Base-by-base conservation (phyloP, 768 basidiomycete genomes). In the Obba rivulosa region DNA sequence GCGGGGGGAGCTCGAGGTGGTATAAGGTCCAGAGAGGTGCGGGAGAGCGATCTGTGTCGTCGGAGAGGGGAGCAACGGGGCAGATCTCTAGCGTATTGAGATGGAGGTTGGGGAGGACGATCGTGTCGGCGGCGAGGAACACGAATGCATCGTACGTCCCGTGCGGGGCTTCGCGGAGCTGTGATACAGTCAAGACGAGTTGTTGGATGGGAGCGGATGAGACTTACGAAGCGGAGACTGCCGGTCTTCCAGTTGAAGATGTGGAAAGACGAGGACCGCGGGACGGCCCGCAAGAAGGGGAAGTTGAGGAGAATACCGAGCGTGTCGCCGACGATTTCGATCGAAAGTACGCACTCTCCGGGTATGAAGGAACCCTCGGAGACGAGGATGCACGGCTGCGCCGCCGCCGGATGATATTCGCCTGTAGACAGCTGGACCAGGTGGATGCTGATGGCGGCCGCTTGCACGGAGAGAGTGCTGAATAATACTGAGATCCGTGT, bases 161-260 rank as follows among this genome's bases (percentile, higher is more conserved):
- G 42, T 43, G 25, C 24, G 22, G 3, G 16, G 42, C 41, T 8
- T 42, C 13, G 18, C 41, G 22, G 13, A 42, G 16, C 28, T 21
- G n/a, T 39, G 34, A 17, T 21, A 16, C 9, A 3, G 17, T 8
- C 5, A 28, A 16, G 28, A 31, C 28, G 28, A 5, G 7, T 5
- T 21, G 2, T 7, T n/a, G 39, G 42, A 16, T 31, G n/a, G 21
- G 10, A 18, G 38, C 10, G n/a, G 7, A 21, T 3, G 20, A 9
- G n/a, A 63, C 64, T 50, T 47, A 60, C 62, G 17, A 43, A 48
- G 34, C 54, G 34, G 5, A 42, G 43, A 1, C 48, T 45, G 0
- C 65, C 65, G n/a, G 59, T 58, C 54, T 60, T 60, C 65, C 65
- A 66, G 14, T 62, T 53, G 20, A 57, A 55, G 1, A 61, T 23